Evolutionary conservation across 768 basidiomycete species (phyloP).

Genomic region (Pleurotus pulmonarius): DNA sequence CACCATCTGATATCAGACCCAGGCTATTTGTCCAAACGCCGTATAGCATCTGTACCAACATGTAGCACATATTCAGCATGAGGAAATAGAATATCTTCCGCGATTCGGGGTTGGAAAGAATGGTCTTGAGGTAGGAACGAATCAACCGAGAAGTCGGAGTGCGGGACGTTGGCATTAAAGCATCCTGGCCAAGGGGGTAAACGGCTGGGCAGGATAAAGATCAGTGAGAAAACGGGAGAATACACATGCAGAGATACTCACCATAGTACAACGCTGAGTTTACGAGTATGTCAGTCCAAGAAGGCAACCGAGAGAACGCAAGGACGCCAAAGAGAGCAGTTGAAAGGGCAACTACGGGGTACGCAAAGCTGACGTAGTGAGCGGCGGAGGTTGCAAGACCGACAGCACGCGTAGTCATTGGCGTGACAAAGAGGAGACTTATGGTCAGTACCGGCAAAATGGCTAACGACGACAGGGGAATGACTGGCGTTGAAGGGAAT

Average conservation of each 20-base stretch:
- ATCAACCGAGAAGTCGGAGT: conserved; percentile 52
- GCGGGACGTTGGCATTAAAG: conserved; percentile 38
- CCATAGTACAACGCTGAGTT: conserved; percentile 62
- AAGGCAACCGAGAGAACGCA: conserved; percentile 58
- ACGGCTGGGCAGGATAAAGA: conserved; percentile 33
- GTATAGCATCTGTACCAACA: conserved; percentile 96
- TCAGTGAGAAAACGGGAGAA: neutral
- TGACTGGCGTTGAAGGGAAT: conserved; percentile 43
- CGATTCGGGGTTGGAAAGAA: conserved; percentile 88
- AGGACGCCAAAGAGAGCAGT: conserved; percentile 55
- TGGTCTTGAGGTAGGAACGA: conserved; percentile 80
- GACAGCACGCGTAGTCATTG: conserved; percentile 44
- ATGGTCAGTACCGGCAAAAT: conserved; percentile 62
- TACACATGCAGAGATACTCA: conserved; percentile 22
- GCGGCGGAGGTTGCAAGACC: conserved; percentile 46
- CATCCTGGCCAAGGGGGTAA: conserved; percentile 44
- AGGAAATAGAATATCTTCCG: conserved; percentile 97
- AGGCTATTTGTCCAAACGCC: conserved; percentile 97
- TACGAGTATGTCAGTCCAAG: conserved; percentile 57
- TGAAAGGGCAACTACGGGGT: conserved; percentile 44
- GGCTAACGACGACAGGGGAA: conserved; percentile 56
- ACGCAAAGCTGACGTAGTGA: conserved; percentile 58
- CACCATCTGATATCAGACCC: conserved; percentile 95
- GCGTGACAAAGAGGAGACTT: conserved; percentile 55
- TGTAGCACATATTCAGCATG: conserved; percentile 90